Conservation (phyloP, 2,329 filamentous ascomycete genomes). For the Ustulina deusta region DNA sequence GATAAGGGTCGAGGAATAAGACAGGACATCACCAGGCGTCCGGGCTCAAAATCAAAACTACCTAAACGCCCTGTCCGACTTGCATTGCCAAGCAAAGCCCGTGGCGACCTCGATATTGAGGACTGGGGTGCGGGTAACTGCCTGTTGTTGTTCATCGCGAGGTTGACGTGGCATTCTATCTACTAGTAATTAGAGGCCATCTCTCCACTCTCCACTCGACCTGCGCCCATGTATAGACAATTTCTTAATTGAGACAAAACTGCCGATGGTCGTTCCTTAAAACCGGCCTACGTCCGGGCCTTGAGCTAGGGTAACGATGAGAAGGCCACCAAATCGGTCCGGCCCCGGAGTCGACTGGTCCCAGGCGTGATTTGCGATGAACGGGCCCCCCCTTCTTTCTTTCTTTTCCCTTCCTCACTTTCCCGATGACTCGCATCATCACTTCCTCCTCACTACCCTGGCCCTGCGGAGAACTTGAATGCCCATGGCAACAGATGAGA, state of each 20-base stretch:
- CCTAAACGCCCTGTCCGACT: too few species aligned
- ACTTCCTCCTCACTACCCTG: background rate
- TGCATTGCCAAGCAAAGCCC: background rate
- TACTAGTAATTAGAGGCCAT: too few species aligned
- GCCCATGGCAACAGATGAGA: slow-evolving; percentile 44
- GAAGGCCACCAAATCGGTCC: background rate
- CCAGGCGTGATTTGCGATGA: slow-evolving; percentile 6
- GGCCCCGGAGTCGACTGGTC: background rate
- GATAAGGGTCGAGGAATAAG: too few species aligned
- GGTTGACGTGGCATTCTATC: background rate
- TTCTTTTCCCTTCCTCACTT: background rate
- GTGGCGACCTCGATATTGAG: background rate
- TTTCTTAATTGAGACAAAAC: too few species aligned
- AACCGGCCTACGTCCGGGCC: slow-evolving; percentile 13
- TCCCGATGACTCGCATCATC: background rate
- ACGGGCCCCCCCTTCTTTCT: background rate
- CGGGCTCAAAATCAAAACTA: background rate
- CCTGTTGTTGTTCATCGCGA: background rate
- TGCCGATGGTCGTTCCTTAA: slow-evolving; percentile 10
- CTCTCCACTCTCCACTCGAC: too few species aligned
- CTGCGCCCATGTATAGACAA: too few species aligned
- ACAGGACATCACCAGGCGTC: background rate
- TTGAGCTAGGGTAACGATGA: background rate
- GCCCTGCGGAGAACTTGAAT: background rate
- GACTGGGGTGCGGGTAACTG: background rate